These are phyloP conservation scores for Fomitopsis schrenkii DNA, from an alignment of 1,284 basidiomycete genomes.

Conservation along the genomic window DNA sequence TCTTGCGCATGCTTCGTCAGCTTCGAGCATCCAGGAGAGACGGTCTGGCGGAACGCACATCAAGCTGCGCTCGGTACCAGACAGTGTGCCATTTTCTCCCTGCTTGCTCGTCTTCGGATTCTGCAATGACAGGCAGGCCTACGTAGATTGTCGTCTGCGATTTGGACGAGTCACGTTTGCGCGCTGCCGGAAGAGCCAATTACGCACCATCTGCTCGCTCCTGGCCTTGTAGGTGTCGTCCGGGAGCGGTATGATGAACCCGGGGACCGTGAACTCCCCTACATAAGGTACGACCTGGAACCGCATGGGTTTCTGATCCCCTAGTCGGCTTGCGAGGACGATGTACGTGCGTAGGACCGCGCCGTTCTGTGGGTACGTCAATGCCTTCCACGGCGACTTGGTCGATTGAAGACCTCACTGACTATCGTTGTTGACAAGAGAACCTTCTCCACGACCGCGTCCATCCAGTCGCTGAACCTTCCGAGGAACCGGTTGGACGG, in stretches of 20 bases:
- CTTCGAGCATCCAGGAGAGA: neutral
- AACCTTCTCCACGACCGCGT: neutral
- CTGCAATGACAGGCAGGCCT: neutral
- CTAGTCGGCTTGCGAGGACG: neutral
- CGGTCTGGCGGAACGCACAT: neutral
- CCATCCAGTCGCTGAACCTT: neutral
- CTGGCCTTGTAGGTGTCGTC: neutral
- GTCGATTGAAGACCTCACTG: neutral
- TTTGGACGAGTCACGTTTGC: neutral
- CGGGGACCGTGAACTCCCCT: neutral
- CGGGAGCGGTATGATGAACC: neutral
- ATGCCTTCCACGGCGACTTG: neutral
- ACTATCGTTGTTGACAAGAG: neutral
- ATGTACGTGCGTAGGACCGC: neutral
- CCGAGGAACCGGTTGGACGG: neutral
- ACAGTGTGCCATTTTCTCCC: neutral
- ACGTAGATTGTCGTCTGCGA: neutral
- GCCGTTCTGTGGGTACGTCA: neutral
- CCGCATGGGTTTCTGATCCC: neutral
- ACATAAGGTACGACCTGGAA: neutral
- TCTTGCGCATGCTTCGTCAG: neutral
- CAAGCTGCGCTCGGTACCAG: neutral
- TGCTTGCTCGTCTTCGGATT: neutral
- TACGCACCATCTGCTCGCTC: neutral
- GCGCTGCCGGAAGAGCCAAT: neutral